These are phyloP conservation scores for Mortierella sp. DNA, from an alignment of 371 early-diverging fungal species.

Conservation along the genomic window DNA sequence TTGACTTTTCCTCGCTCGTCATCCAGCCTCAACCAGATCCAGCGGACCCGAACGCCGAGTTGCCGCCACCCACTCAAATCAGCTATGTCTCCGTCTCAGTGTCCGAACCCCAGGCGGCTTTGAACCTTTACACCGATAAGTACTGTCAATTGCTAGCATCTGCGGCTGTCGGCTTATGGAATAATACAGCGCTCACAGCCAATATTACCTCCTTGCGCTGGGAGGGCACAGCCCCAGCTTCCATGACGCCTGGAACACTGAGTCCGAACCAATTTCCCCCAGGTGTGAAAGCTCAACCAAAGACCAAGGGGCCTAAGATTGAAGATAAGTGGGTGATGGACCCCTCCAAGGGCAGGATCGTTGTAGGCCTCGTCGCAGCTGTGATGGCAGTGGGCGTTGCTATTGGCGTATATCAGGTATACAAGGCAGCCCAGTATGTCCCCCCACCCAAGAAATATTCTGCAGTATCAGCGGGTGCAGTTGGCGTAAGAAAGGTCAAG, in stretches of 20 bases:
- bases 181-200: neutral
- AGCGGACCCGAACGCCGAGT: too few species aligned
- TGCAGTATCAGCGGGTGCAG: constrained; percentile 23
- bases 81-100: constrained; percentile 11
- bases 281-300: constrained; percentile 13
- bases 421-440: constrained; percentile 30
- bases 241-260: constrained; percentile 9
- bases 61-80: neutral
- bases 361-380: constrained; percentile 16
- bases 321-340: constrained; percentile 13
- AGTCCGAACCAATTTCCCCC: constrained; percentile 1
- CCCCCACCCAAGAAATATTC: constrained; percentile 39
- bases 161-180: constrained; percentile 30
- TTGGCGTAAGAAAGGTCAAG: constrained; percentile 42
- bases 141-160: constrained; percentile 4
- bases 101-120: constrained; percentile 13
- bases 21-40: too few species aligned
- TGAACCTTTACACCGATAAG: constrained; percentile 15
- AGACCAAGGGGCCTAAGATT: neutral
- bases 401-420: constrained; percentile 36
- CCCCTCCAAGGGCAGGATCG: constrained; percentile 15
- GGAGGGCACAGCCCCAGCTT: constrained; percentile 27
- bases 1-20: too few species aligned
- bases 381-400: constrained; percentile 35
- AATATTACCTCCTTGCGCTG: constrained; percentile 24